Conservation (phyloP, 352 stramenopile genomes). For the Blastocystis hominis region DNA sequence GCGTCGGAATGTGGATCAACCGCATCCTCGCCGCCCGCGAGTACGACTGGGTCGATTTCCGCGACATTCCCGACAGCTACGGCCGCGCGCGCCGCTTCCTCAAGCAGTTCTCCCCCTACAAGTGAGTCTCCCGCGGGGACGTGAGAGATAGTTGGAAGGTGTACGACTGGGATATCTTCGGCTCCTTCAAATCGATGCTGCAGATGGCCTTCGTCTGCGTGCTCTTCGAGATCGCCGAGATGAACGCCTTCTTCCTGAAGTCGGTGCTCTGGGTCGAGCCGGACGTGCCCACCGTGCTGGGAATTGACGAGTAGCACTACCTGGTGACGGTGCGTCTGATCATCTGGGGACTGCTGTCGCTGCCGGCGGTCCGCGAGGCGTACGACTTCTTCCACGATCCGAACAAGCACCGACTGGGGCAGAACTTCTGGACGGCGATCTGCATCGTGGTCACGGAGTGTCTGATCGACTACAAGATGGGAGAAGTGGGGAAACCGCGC, state of each 20-base stretch:
- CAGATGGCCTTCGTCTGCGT: constrained; percentile 71
- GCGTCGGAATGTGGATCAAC: constrained; percentile 59
- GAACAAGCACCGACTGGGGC: not conserved
- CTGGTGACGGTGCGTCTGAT: constrained; percentile 33
- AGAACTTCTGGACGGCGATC: constrained; percentile 55
- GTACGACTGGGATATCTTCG: constrained; percentile 81
- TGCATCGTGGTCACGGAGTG: constrained; percentile 48
- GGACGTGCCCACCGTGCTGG: not conserved
- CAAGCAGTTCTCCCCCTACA: constrained; percentile 72
- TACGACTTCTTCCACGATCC: constrained; percentile 57
- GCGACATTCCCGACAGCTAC: constrained; percentile 71
- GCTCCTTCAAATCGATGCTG: constrained; percentile 75
- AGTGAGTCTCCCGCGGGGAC: not conserved
- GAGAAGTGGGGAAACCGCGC: not conserved
- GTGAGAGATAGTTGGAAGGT: constrained; percentile 69
- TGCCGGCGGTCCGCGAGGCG: constrained; percentile 26
- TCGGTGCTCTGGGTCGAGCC: constrained; percentile 57
- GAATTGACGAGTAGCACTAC: not conserved
- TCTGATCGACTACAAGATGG: constrained; percentile 57
- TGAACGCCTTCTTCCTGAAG: constrained; percentile 82
- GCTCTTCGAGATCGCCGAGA: constrained; percentile 74
- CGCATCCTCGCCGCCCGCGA: constrained; percentile 73
- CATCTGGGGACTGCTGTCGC: constrained; percentile 43
- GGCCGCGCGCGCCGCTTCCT: constrained; percentile 73
- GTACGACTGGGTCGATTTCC: constrained; percentile 78